These are phyloP conservation scores for Diplocarpon rosae DNA, from an alignment of 2,329 filamentous ascomycete species.

Conservation along the genomic window DNA sequence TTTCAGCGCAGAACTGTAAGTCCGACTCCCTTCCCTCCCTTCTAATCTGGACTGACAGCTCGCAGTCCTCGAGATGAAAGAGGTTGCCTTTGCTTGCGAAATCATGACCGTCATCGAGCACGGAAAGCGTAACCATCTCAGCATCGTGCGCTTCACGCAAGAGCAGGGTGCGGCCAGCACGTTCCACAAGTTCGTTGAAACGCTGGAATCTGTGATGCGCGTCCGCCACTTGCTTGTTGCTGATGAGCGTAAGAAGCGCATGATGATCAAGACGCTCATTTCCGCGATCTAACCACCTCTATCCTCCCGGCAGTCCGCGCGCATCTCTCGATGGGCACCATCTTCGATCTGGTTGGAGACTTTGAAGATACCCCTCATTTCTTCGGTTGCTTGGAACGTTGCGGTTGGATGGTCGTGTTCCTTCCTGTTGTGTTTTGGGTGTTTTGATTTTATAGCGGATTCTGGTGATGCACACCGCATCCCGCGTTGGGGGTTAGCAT, in stretches of 20 bases:
- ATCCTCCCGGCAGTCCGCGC: background rate
- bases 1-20: slow-evolving; percentile 71
- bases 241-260: slow-evolving; percentile 54
- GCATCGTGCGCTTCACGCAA: slow-evolving; percentile 77
- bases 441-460: too few relatives aligned
- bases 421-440: too few relatives aligned
- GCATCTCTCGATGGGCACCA: background rate
- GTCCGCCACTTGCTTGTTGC: slow-evolving; percentile 56
- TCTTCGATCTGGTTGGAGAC: too few relatives aligned
- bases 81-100: slow-evolving; percentile 79
- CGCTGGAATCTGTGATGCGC: slow-evolving; percentile 58
- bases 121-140: slow-evolving; percentile 63
- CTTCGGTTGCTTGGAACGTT: too few relatives aligned
- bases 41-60: slow-evolving; percentile 12
- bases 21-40: slow-evolving; percentile 8
- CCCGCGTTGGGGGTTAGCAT: too few relatives aligned
- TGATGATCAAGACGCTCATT: slow-evolving; percentile 58
- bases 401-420: too few relatives aligned
- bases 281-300: slow-evolving; percentile 1
- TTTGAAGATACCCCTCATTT: too few relatives aligned
- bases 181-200: slow-evolving; percentile 73
- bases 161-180: slow-evolving; percentile 85
- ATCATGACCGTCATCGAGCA: slow-evolving; percentile 85
- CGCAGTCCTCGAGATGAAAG: slow-evolving; percentile 67
- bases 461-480: too few relatives aligned